Base-by-base conservation (phyloP, 768 basidiomycete species). In the Pleurotus eryngii region DNA sequence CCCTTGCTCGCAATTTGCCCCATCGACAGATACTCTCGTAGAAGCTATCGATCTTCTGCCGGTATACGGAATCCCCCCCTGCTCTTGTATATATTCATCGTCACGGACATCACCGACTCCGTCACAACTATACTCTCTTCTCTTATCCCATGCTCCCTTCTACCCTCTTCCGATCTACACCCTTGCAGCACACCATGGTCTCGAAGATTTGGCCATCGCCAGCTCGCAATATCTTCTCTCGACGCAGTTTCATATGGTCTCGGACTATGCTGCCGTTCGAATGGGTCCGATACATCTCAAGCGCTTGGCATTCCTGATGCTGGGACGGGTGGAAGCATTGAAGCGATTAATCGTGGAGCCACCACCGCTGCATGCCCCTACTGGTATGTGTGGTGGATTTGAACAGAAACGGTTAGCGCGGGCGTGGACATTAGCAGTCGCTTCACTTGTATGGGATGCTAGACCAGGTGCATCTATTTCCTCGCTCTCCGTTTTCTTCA, bases 1-100 rank as follows among this genome's bases (percentile, higher is more conserved):
- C 45, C 73, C 82, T 5, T 80, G 77, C 59, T 69, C 76, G n/a
- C 76, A 79, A 24, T 82, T 81, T 66, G 73, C 76, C 4, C 83
- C 85, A 4, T 63, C 76, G 4, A 72, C 82, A 37, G 75, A 80
- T 35, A 75, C 76, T 5, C 68, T 87, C 42, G 62, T 73, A 24
- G 62, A 68, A 3, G 78, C 83, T 8, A 70, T 85, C 22, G 71
- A 74, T 57, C 67, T 68, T 12, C 67, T 73, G 67, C 61, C 66
- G 2, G 9, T 38, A 1, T 70, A 71, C 35, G 64, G 61, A 3
- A 65, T 74, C 0, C 9, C 49, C 2, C 66, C 68, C 0, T 53
- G 59, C 11, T 56, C 51, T 1, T 63, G 68, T 56, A 64, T 77
- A 4, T 51, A 26, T 17, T 8, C 55, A 40, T 61, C 1, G 69